Evolutionary conservation across 1,139 yeast species (phyloP).

Genomic region (Geotrichum bryndzae): DNA sequence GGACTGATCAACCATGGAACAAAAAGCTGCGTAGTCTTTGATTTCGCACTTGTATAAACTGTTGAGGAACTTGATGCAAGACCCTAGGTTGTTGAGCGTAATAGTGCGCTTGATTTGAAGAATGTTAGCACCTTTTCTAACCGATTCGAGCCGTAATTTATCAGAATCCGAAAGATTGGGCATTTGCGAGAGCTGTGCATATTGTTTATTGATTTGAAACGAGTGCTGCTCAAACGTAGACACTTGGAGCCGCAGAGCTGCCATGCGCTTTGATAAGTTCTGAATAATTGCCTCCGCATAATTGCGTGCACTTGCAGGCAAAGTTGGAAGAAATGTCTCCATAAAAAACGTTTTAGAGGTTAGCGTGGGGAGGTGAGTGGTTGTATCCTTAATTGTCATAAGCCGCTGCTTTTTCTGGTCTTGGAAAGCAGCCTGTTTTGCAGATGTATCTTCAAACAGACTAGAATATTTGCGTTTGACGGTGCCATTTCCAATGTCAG

Average conservation of each 20-base stretch:
- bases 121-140: neutral
- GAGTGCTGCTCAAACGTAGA: slow-evolving; percentile 3
- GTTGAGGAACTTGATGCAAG: neutral
- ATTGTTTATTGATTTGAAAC: neutral
- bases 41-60: neutral
- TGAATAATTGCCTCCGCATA: neutral
- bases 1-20: neutral
- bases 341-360: neutral
- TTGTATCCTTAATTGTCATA: neutral
- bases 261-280: neutral
- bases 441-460: neutral
- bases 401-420: neutral
- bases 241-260: neutral
- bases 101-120: neutral
- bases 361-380: neutral
- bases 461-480: slow-evolving; percentile 9
- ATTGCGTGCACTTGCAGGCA: neutral
- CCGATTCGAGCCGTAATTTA: neutral
- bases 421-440: neutral
- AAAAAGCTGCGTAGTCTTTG: neutral
- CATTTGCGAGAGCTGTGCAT: neutral
- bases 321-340: neutral
- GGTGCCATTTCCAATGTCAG: neutral
- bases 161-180: neutral
- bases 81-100: neutral